phyloP scores from a whole-genome alignment of 441 rosid species.

The Jatropha multifida region DNA sequence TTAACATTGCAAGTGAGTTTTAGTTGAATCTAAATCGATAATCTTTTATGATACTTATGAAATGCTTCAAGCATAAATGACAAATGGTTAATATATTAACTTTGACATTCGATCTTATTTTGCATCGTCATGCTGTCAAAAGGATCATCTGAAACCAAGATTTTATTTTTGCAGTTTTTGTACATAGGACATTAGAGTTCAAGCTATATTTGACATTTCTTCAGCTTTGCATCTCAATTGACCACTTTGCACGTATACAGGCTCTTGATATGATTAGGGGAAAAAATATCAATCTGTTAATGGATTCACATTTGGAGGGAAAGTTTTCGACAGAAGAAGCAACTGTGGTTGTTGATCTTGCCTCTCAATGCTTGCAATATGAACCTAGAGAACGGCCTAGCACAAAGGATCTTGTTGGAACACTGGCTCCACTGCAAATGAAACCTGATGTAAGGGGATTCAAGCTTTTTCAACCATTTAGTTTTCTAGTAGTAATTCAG shows the following conservation, averaged over 20 bases:
- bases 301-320: constrained; percentile 86
- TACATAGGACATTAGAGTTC: neutral
- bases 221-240: constrained; percentile 11
- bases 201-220: neutral
- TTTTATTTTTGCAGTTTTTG: neutral
- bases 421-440: constrained; percentile 65
- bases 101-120: neutral
- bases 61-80: neutral
- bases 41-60: neutral
- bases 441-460: constrained; percentile 52
- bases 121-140: neutral
- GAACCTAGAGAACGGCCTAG: constrained; percentile 69
- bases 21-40: neutral
- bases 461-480: constrained; percentile 9
- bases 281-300: constrained; percentile 50
- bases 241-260: constrained; percentile 37
- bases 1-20: neutral
- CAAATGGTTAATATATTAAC: neutral
- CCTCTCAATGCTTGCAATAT: constrained; percentile 66
- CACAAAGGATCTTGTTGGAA: constrained; percentile 56
- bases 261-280: constrained; percentile 75
- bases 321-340: constrained; percentile 74
- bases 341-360: constrained; percentile 60
- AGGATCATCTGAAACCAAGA: too few species aligned
- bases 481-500: neutral